A percentile compares a stretch with the other conserved stretches of the same genome.
Evolutionary conservation across 768 basidiomycete genomes (phyloP).

Genomic region (Calocybe gangraenosa): DNA sequence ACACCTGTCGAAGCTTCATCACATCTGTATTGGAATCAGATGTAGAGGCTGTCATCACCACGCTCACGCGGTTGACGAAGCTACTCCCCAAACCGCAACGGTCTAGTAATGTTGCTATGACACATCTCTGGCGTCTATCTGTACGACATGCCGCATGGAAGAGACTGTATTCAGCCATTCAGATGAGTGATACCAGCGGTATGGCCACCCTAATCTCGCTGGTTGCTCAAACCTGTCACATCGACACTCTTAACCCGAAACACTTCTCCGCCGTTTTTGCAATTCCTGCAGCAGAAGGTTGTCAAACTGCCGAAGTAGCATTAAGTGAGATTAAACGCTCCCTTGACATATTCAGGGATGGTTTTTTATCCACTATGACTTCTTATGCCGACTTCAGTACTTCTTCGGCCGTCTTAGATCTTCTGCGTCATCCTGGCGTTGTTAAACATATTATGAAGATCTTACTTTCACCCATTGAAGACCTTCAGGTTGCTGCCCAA

Average conservation of each 20-base stretch:
- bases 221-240: conserved; percentile 57
- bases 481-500: conserved; percentile 72
- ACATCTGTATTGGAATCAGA: conserved; percentile 27
- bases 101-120: conserved; percentile 3
- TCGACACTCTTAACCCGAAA: conserved; percentile 54
- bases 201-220: conserved; percentile 55
- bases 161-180: conserved; percentile 55
- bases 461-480: conserved; percentile 79
- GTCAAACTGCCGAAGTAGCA: conserved; percentile 21
- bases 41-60: conserved; percentile 24
- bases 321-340: conserved; percentile 61
- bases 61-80: conserved; percentile 28
- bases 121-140: conserved; percentile 28
- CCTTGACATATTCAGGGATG: conserved; percentile 51
- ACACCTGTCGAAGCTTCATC: conserved; percentile 30
- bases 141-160: conserved; percentile 67
- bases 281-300: conserved; percentile 21
- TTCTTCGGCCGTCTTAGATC: conserved; percentile 42
- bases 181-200: conserved; percentile 54
- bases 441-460: conserved; percentile 59
- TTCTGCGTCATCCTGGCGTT: conserved; percentile 54
- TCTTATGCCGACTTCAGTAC: conserved; percentile 61
- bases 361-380: conserved; percentile 60
- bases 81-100: conserved; percentile 22
- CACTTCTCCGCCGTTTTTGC: conserved; percentile 40